Percentiles rank a stretch among this genome's conserved stretches.
These are phyloP conservation scores for Epithele typhae DNA, from an alignment of 768 basidiomycete genomes.

Conservation along the genomic window DNA sequence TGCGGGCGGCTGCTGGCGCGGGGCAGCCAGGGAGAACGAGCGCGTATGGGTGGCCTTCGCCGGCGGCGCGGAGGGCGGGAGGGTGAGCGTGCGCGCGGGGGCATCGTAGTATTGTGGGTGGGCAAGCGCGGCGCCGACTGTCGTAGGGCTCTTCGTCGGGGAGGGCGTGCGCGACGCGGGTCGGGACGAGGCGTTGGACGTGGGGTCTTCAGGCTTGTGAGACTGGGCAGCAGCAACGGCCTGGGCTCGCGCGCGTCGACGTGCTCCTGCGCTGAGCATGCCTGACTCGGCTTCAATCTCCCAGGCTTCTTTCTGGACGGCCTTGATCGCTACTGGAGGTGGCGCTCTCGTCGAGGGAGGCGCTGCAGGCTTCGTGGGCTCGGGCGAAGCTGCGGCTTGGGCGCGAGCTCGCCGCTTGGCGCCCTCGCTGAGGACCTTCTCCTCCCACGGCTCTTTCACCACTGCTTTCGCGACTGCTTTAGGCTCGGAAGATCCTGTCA, in stretches of 20 bases:
- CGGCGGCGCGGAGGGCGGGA: slow-evolving; percentile 58
- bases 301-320: slow-evolving; percentile 22
- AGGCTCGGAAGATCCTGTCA: not conserved
- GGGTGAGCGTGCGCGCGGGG: slow-evolving; percentile 51
- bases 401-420: slow-evolving; percentile 63
- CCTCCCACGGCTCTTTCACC: slow-evolving; percentile 73
- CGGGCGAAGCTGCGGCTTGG: slow-evolving; percentile 29
- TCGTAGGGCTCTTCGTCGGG: slow-evolving; percentile 15
- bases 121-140: slow-evolving; percentile 35
- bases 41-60: slow-evolving; percentile 51
- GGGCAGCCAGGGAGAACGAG: slow-evolving; percentile 52
- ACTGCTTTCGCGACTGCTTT: slow-evolving; percentile 26
- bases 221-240: slow-evolving; percentile 13
- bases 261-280: slow-evolving; percentile 21
- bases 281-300: slow-evolving; percentile 29
- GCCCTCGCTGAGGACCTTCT: slow-evolving; percentile 73
- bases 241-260: slow-evolving; percentile 20
- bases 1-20: slow-evolving; percentile 14
- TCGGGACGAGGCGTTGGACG: not conserved
- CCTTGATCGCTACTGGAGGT: slow-evolving; percentile 7
- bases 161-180: not conserved
- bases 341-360: slow-evolving; percentile 5
- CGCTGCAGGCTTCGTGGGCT: slow-evolving; percentile 19
- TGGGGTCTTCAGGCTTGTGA: not conserved
- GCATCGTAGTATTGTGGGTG: slow-evolving; percentile 59